phyloP scores from a whole-genome alignment of 176 grass and related monocot genomes.

The Rhynchospora breviuscula region DNA sequence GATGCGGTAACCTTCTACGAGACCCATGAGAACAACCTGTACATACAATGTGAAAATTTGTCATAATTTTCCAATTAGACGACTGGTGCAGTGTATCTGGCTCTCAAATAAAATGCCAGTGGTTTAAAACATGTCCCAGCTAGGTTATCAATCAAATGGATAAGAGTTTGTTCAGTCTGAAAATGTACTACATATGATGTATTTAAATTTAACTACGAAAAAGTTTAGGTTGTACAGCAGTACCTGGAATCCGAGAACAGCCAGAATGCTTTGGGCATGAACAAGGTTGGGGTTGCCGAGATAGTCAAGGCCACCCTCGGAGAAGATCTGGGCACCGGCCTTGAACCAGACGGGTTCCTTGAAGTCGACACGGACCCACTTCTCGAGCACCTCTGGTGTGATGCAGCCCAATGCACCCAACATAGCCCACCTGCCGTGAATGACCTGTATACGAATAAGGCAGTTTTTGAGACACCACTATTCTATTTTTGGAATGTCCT shows the following conservation, averaged over 20 bases:
- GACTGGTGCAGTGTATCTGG: neutral
- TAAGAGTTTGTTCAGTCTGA: neutral
- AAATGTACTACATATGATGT: neutral
- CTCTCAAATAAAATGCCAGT: slow-evolving; percentile 2
- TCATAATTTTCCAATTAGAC: neutral
- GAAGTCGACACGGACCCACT: slow-evolving; percentile 90
- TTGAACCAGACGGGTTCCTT: slow-evolving; percentile 99
- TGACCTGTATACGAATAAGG: slow-evolving; percentile 35
- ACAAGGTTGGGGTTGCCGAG: slow-evolving; percentile 94
- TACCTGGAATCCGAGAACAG: slow-evolving; percentile 71
- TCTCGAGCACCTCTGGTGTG: slow-evolving; percentile 79
- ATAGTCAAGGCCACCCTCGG: slow-evolving; percentile 91
- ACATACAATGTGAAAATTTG: neutral
- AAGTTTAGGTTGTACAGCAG: neutral
- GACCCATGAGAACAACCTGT: slow-evolving; percentile 80
- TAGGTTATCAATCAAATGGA: no score
- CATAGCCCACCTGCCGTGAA: slow-evolving; percentile 95
- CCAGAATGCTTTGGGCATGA: slow-evolving; percentile 97
- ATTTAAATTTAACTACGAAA: neutral
- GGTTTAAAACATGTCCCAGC: neutral
- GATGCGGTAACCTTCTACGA: slow-evolving; percentile 90
- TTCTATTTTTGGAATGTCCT: no score
- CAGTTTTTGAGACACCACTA: neutral
- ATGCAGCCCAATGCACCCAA: slow-evolving; percentile 85
- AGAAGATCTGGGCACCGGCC: slow-evolving; percentile 95